Base-by-base conservation (phyloP, 257 asterid species). In the Euphrasia confusa region DNA sequence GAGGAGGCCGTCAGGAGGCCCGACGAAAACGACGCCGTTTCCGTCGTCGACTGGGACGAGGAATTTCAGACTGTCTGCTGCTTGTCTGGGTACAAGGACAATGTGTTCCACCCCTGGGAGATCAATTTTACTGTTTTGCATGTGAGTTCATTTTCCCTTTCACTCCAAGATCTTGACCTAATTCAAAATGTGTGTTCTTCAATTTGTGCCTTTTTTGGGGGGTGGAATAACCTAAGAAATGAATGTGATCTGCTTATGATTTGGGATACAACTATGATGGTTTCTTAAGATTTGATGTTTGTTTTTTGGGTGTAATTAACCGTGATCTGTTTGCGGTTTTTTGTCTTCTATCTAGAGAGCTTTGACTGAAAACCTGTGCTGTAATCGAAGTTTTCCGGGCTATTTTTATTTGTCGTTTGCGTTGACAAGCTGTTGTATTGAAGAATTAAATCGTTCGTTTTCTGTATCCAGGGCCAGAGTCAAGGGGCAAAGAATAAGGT, bases 61-160 rank as follows among this genome's bases (percentile, higher is more conserved):
- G 97, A 89, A 48, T 93, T 93, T 76, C 88, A 72, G 45, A 72
- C 66, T 56, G 73, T 82, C 58, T 89, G 95, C 71, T 80, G 28
- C 69, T 76, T 93, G 64, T 78, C 97, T 77, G 86, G 86, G 15
- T 71, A 71, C 74, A 89, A 83, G 78, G 97, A 83, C 73, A 85
- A 82, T 76, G 87, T 75, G 74, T 89, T 93, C 69, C 93, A 83
- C 71, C 95, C 97, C 3, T 93, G 97, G 96, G 99, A 93, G 87
- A 78, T 93, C 71, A 69, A 75, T 67, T 87, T 93, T 76, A 74
- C 81, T 71, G 88, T 93, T 48, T 72, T 85, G 68, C 87, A 83
- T 78, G 99, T 93, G 79, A 80, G 97, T 76, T 8, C 4, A 18
- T 56, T 55, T 17, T 18, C 2, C 14, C 70, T 13, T 58, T 68